Percentiles rank a stretch among this genome's conserved stretches.
phyloP scores from a whole-genome alignment of 2,329 filamentous ascomycete species.

The Colletotrichum destructivum region DNA sequence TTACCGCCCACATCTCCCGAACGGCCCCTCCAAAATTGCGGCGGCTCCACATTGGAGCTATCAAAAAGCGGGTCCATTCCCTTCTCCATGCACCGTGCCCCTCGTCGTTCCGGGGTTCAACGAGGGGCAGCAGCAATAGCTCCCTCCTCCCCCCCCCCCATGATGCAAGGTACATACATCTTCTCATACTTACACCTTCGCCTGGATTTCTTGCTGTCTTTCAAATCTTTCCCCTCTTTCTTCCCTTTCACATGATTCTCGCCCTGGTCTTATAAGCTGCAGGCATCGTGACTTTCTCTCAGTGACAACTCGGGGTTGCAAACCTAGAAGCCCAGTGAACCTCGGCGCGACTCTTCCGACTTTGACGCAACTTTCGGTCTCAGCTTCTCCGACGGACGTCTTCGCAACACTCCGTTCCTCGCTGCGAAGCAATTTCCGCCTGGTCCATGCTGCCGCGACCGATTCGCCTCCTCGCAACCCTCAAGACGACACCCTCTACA shows the following conservation, averaged over 20 bases:
- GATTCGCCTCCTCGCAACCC: constrained; percentile 9
- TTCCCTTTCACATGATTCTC: constrained; percentile 2
- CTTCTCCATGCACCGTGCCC: constrained; percentile 38
- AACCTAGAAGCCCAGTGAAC: background rate
- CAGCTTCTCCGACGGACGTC: constrained; percentile 11
- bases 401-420: constrained; percentile 1
- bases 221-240: background rate
- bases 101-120: constrained; percentile 39
- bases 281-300: constrained; percentile 1
- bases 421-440: background rate
- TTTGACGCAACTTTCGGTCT: constrained; percentile 18
- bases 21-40: constrained; percentile 26
- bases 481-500: background rate
- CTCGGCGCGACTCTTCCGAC: constrained; percentile 11
- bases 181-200: constrained; percentile 10
- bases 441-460: constrained; percentile 29
- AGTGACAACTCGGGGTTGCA: background rate
- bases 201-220: background rate
- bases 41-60: constrained; percentile 26
- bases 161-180: constrained; percentile 16
- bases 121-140: constrained; percentile 35
- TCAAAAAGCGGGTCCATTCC: background rate
- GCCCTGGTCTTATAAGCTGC: background rate
- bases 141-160: background rate
- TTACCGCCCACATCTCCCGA: constrained; percentile 41